Percentiles rank a stretch among this genome's conserved stretches.
These are phyloP conservation scores for Aurifilum marmelostoma DNA, from an alignment of 2,329 filamentous ascomycete species.

Conservation along the genomic window DNA sequence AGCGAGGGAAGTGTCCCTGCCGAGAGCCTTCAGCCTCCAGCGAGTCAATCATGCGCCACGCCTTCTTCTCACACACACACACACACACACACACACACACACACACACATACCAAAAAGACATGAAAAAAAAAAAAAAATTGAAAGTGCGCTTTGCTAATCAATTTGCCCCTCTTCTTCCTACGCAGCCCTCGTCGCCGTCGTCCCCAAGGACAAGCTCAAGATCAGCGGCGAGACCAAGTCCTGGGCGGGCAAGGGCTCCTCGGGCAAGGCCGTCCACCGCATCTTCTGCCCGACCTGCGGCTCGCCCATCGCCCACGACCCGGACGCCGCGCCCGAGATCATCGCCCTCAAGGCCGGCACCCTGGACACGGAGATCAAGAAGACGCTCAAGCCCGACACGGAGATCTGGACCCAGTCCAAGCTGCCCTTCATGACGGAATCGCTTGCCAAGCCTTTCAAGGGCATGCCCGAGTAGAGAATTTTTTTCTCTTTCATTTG, in stretches of 20 bases:
- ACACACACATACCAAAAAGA: too few species aligned
- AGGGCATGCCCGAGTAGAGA: conserved; percentile 63
- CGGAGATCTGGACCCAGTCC: conserved; percentile 70
- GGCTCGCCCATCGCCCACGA: conserved; percentile 72
- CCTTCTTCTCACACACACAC: neutral
- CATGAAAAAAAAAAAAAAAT: too few species aligned
- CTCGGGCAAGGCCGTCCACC: conserved; percentile 67
- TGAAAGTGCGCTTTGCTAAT: neutral
- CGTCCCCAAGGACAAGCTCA: conserved; percentile 68
- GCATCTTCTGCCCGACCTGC: conserved; percentile 71
- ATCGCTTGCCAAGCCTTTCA: conserved; percentile 63
- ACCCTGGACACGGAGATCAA: conserved; percentile 66
- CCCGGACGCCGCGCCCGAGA: conserved; percentile 69
- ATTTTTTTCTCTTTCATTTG: too few species aligned
- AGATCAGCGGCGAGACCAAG: conserved; percentile 66
- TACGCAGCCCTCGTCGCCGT: conserved; percentile 64
- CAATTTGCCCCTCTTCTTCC: neutral
- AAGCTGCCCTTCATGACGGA: conserved; percentile 74
- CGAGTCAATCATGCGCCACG: neutral
- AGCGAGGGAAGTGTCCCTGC: neutral
- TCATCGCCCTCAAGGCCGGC: conserved; percentile 71
- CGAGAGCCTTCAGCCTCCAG: neutral
- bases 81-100: neutral
- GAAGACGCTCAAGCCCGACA: conserved; percentile 69
- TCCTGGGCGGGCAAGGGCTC: conserved; percentile 62